Evolutionary conservation across 352 stramenopile genomes (phyloP).

Genomic region (Pythium sp.): DNA sequence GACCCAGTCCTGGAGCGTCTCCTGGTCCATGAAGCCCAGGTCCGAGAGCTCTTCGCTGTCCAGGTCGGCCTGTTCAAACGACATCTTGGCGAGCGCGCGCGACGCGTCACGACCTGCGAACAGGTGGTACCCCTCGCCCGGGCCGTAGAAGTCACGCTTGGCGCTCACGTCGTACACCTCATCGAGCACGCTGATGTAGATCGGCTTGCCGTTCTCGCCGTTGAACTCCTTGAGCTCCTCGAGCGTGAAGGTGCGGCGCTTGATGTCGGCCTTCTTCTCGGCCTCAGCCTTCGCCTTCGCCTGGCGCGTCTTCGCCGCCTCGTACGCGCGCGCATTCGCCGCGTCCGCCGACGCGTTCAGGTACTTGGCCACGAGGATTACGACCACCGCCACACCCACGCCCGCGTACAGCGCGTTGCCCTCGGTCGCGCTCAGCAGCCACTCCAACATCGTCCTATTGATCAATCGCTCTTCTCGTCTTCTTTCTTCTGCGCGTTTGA

Average conservation of each 20-base stretch:
- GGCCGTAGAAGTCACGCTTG: conserved; percentile 95
- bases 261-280: conserved; percentile 43
- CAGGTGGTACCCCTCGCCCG: conserved; percentile 93
- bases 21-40: conserved; percentile 80
- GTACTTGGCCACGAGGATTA: conserved; percentile 53
- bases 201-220: conserved; percentile 87
- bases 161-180: conserved; percentile 96
- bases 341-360: conserved; percentile 64
- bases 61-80: conserved; percentile 92
- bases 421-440: conserved; percentile 10
- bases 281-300: conserved; percentile 61
- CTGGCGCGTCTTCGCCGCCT: conserved; percentile 58
- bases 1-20: conserved; percentile 91
- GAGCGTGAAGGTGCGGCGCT: conserved; percentile 91
- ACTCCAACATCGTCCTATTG: conserved; percentile 9
- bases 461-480: not conserved
- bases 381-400: conserved; percentile 47
- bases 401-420: conserved; percentile 38
- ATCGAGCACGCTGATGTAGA: conserved; percentile 95
- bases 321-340: conserved; percentile 59
- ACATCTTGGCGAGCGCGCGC: conserved; percentile 94
- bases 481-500: not conserved
- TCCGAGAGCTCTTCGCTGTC: conserved; percentile 81
- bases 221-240: conserved; percentile 91
- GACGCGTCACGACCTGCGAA: conserved; percentile 96